These are phyloP conservation scores for Chaetomium sp. DNA, from an alignment of 2,329 filamentous ascomycete species.

Conservation along the genomic window DNA sequence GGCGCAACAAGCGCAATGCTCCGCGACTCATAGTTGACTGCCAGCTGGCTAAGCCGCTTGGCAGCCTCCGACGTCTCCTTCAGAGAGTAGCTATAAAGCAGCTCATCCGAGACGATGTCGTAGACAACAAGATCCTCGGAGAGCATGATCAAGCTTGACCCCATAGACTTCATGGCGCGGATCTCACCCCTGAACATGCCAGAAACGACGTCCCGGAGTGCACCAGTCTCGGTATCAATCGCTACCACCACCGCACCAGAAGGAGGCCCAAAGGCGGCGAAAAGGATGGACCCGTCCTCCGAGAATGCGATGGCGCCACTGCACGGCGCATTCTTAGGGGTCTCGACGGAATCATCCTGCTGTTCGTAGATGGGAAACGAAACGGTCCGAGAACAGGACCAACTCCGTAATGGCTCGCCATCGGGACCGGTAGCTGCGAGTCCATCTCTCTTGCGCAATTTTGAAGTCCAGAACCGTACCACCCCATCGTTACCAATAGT, in stretches of 20 bases:
- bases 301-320: conserved; percentile 76
- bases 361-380: conserved; percentile 50
- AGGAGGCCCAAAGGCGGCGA: conserved; percentile 60
- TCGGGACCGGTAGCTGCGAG: conserved; percentile 61
- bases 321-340: conserved; percentile 39
- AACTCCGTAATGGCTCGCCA: conserved; percentile 66
- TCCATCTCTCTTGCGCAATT: conserved; percentile 68
- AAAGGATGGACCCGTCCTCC: conserved; percentile 81
- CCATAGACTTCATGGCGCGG: conserved; percentile 70
- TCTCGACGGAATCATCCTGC: conserved; percentile 40
- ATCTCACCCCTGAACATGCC: conserved; percentile 68
- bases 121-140: conserved; percentile 76
- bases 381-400: conserved; percentile 68
- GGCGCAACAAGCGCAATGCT: conserved; percentile 66
- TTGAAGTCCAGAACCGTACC: conserved; percentile 81
- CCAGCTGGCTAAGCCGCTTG: conserved; percentile 63
- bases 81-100: conserved; percentile 67
- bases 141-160: conserved; percentile 73
- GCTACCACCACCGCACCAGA: conserved; percentile 65
- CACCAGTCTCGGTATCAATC: conserved; percentile 71
- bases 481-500: conserved; percentile 81
- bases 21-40: conserved; percentile 67
- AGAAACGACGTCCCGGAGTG: conserved; percentile 66
- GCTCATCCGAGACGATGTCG: conserved; percentile 78
- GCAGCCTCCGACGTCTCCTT: conserved; percentile 45